phyloP scores from a whole-genome alignment of 805 yeast genomes.

The Nakazawaea ernobii region DNA sequence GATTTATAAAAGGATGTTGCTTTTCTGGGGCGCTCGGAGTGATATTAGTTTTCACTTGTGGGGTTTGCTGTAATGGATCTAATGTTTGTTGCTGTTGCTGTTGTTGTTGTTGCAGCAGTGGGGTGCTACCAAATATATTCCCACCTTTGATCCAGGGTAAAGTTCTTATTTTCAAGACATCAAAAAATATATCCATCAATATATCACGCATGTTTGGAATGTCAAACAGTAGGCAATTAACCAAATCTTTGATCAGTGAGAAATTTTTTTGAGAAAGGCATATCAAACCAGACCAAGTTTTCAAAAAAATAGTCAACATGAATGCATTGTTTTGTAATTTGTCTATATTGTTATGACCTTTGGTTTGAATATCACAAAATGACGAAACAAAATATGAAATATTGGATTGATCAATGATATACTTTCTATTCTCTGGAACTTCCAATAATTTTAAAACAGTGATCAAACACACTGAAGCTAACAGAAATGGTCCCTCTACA shows the following conservation, averaged over 20 bases:
- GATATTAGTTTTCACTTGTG: slow-evolving; percentile 10
- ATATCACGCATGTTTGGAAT: slow-evolving; percentile 52
- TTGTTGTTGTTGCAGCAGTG: slow-evolving; percentile 9
- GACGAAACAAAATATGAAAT: slow-evolving; percentile 58
- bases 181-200: slow-evolving; percentile 66
- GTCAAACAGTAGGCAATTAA: slow-evolving; percentile 58
- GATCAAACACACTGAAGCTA: slow-evolving; percentile 28
- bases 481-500: slow-evolving; percentile 48
- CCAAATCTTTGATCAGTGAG: slow-evolving; percentile 47
- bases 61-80: slow-evolving; percentile 5
- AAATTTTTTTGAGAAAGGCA: slow-evolving; percentile 55
- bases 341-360: slow-evolving; percentile 42
- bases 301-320: slow-evolving; percentile 54
- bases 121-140: slow-evolving; percentile 17
- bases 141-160: slow-evolving; percentile 41
- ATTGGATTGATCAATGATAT: slow-evolving; percentile 55
- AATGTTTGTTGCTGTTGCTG: neutral
- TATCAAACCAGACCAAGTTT: slow-evolving; percentile 72
- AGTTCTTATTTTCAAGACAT: slow-evolving; percentile 54
- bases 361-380: slow-evolving; percentile 58
- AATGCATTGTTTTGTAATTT: slow-evolving; percentile 56
- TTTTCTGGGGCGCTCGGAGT: slow-evolving; percentile 26
- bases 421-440: slow-evolving; percentile 43
- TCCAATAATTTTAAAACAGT: slow-evolving; percentile 45
- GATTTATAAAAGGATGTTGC: slow-evolving; percentile 45